Evolutionary conservation across 176 grass and related monocot genomes (phyloP).

Genomic region (Juncus effusus): DNA sequence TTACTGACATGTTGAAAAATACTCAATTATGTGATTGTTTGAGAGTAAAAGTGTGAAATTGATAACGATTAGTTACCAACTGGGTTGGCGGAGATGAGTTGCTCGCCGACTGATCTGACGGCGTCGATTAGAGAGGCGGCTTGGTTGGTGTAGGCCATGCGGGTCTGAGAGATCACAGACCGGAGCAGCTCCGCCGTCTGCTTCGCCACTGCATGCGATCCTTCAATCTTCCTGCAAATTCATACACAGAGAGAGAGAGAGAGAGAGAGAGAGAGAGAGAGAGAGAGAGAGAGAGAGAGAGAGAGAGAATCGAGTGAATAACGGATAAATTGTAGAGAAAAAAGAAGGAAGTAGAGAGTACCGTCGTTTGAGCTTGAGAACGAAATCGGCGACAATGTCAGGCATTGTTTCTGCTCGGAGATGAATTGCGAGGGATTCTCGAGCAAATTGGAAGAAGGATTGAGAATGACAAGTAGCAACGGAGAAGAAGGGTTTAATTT

Average conservation of each 20-base stretch:
- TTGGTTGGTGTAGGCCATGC: slow-evolving; percentile 69
- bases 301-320: neutral
- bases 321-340: neutral
- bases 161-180: slow-evolving; percentile 73
- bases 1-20: too few species aligned
- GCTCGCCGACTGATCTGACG: slow-evolving; percentile 66
- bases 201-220: slow-evolving; percentile 71
- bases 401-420: slow-evolving; percentile 44
- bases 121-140: slow-evolving; percentile 59
- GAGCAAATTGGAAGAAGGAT: neutral
- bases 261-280: neutral
- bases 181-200: slow-evolving; percentile 88
- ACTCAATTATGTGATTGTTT: too few species aligned
- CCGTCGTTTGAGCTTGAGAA: slow-evolving; percentile 80
- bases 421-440: neutral
- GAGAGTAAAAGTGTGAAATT: neutral
- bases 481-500: slow-evolving; percentile 23
- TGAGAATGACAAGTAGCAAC: neutral
- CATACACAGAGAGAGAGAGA: neutral
- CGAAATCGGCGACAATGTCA: slow-evolving; percentile 72
- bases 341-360: neutral
- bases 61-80: slow-evolving; percentile 35
- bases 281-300: neutral
- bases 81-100: slow-evolving; percentile 80
- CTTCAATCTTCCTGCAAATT: slow-evolving; percentile 68